A percentile compares a stretch with the other conserved stretches of the same genome.
phyloP scores from a whole-genome alignment of 176 grass and related monocot genomes.

The Musa troglodytarum region DNA sequence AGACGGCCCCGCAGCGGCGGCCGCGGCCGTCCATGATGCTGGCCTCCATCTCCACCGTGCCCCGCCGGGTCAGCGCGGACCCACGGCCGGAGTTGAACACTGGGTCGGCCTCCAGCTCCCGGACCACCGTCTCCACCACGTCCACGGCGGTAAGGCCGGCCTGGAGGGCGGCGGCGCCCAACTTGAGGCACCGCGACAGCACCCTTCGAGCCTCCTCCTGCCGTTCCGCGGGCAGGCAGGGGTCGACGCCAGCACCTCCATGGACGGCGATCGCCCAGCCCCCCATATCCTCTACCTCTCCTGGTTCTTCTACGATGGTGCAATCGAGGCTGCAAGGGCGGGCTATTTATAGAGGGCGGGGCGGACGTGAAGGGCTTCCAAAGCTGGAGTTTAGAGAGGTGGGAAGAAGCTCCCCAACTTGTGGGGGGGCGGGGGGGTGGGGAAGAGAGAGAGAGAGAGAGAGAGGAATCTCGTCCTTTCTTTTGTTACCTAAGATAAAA shows the following conservation, averaged over 20 bases:
- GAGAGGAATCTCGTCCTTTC: too few species aligned
- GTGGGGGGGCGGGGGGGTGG: too few species aligned
- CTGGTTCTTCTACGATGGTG: background rate
- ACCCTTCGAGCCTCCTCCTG: constrained; percentile 15
- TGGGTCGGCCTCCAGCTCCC: constrained; percentile 21
- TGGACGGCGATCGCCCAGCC: constrained; percentile 18
- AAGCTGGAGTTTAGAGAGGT: too few species aligned
- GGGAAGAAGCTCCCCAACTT: too few species aligned
- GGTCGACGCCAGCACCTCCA: constrained; percentile 15
- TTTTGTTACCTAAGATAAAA: too few species aligned
- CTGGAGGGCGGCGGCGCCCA: background rate
- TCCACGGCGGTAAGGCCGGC: constrained; percentile 1
- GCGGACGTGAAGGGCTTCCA: background rate
- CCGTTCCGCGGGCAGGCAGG: constrained; percentile 1
- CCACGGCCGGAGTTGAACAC: constrained; percentile 22
- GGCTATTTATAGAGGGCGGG: background rate
- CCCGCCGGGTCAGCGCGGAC: constrained; percentile 15
- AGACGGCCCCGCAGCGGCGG: constrained; percentile 21
- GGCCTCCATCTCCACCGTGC: constrained; percentile 23
- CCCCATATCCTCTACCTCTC: background rate
- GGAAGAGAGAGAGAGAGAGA: too few species aligned
- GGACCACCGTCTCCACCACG: constrained; percentile 23
- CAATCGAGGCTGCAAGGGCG: background rate
- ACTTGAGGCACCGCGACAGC: background rate
- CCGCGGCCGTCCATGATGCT: constrained; percentile 25